These are phyloP conservation scores for Hippophae rhamnoides DNA, from an alignment of 306 rosid species.

Conservation along the genomic window DNA sequence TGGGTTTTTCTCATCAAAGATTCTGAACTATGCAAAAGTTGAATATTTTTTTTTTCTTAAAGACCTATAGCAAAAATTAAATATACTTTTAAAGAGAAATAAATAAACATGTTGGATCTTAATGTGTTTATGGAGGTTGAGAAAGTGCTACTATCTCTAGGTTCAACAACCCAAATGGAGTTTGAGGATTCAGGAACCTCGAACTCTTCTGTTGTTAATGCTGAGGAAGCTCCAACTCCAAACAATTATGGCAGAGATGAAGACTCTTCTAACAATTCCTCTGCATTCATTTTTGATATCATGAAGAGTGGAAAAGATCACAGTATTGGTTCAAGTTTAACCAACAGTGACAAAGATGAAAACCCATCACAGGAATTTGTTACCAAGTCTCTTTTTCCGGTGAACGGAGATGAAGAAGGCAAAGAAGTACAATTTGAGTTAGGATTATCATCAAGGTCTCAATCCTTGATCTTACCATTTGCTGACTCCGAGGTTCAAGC, in stretches of 20 bases:
- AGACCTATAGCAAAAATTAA: slow-evolving; percentile 4
- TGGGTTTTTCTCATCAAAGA: slow-evolving; percentile 3
- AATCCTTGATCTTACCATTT: slow-evolving; percentile 37
- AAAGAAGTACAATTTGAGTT: slow-evolving; percentile 9
- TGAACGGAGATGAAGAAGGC: slow-evolving; percentile 15
- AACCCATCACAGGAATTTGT: slow-evolving; percentile 11
- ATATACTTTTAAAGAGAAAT: too few relatives aligned
- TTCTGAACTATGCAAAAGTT: not conserved
- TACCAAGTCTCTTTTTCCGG: slow-evolving; percentile 31
- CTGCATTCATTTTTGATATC: slow-evolving; percentile 37
- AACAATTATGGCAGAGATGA: slow-evolving; percentile 15
- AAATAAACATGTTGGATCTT: slow-evolving; percentile 39
- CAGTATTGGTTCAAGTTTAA: too few relatives aligned
- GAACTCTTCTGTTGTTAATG: slow-evolving; percentile 36
- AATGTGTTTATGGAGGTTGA: slow-evolving; percentile 23
- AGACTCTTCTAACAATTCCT: slow-evolving; percentile 20
- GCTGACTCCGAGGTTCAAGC: slow-evolving; percentile 18
- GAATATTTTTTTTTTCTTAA: too few relatives aligned
- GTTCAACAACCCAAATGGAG: slow-evolving; percentile 16
- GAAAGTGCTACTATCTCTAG: slow-evolving; percentile 1
- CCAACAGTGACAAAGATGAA: not conserved
- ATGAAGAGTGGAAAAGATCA: slow-evolving; percentile 15
- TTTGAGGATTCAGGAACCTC: slow-evolving; percentile 33
- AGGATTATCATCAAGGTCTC: slow-evolving; percentile 21
- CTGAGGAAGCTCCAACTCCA: slow-evolving; percentile 23